These are phyloP conservation scores for Candida peoriensis DNA, from an alignment of 805 yeast species.

Conservation along the genomic window DNA sequence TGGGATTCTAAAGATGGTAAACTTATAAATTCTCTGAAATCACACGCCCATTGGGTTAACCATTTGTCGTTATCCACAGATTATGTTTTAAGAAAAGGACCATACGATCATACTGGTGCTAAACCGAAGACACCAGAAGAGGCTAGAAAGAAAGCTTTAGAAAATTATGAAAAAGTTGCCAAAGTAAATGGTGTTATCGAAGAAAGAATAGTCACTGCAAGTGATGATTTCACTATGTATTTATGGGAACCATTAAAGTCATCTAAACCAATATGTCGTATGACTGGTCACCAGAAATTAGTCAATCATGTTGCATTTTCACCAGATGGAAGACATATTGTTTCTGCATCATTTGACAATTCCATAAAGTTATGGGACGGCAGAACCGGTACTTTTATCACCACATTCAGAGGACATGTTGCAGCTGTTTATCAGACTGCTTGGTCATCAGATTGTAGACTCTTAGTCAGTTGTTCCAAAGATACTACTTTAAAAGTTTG, in stretches of 20 bases:
- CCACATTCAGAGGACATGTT: conserved; percentile 94
- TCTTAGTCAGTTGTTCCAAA: conserved; percentile 89
- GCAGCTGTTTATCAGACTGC: conserved; percentile 97
- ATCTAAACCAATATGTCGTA: conserved; percentile 80
- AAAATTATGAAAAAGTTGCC: conserved; percentile 53
- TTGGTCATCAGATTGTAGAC: conserved; percentile 93
- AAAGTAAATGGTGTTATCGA: conserved; percentile 55
- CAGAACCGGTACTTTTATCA: conserved; percentile 78
- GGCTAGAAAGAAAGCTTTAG: conserved; percentile 42
- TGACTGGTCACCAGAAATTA: conserved; percentile 97
- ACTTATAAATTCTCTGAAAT: conserved; percentile 69
- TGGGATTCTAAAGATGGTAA: conserved; percentile 84
- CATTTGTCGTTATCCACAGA: conserved; percentile 91
- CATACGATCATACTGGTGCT: conserved; percentile 68
- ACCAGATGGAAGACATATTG: conserved; percentile 89
- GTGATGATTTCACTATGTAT: conserved; percentile 97
- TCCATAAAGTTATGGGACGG: conserved; percentile 97
- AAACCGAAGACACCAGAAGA: conserved; percentile 40
- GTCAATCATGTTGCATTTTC: conserved; percentile 95
- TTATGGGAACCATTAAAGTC: conserved; percentile 88
- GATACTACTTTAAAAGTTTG: conserved; percentile 95
- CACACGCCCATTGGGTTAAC: conserved; percentile 98
- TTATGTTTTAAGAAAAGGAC: conserved; percentile 79
- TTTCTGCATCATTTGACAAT: conserved; percentile 93
- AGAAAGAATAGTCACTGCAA: conserved; percentile 89